Conservation (phyloP, 139 green algal genomes). For the Nannochloris sp. region DNA sequence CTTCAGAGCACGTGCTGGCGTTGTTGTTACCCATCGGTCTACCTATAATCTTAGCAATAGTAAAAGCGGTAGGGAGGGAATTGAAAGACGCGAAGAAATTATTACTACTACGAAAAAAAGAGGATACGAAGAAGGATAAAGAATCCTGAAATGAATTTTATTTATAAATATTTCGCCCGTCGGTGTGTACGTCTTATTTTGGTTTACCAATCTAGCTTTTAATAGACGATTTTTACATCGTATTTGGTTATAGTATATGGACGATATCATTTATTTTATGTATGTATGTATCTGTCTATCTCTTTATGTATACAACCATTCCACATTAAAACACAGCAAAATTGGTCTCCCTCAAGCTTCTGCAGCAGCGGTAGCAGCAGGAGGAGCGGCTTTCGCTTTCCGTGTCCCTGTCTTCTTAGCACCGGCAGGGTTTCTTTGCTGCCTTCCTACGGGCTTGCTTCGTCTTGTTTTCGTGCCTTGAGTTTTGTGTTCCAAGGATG, state of each 20-base stretch:
- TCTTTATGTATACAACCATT: background rate
- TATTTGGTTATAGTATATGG: background rate
- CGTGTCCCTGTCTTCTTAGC: background rate
- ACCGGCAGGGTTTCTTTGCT: background rate
- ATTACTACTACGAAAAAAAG: background rate
- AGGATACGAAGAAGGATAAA: background rate
- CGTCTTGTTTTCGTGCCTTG: background rate
- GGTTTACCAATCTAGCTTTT: no score
- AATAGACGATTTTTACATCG: background rate
- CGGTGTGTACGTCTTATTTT: no score
- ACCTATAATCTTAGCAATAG: constrained; percentile 10
- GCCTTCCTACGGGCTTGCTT: background rate
- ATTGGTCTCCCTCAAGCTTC: background rate
- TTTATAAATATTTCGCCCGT: no score
- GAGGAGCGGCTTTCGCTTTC: background rate
- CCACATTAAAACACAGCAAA: background rate
- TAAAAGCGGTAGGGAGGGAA: constrained; percentile 1
- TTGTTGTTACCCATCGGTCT: constrained; percentile 18
- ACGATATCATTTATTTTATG: background rate
- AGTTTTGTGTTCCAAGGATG: background rate
- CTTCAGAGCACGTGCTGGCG: constrained; percentile 13
- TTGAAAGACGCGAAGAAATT: background rate
- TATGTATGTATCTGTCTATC: background rate
- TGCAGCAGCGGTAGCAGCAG: background rate
- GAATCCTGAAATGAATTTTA: background rate